These are phyloP conservation scores for Pseudogymnoascus sp. DNA, from an alignment of 2,329 filamentous ascomycete species.

Conservation along the genomic window DNA sequence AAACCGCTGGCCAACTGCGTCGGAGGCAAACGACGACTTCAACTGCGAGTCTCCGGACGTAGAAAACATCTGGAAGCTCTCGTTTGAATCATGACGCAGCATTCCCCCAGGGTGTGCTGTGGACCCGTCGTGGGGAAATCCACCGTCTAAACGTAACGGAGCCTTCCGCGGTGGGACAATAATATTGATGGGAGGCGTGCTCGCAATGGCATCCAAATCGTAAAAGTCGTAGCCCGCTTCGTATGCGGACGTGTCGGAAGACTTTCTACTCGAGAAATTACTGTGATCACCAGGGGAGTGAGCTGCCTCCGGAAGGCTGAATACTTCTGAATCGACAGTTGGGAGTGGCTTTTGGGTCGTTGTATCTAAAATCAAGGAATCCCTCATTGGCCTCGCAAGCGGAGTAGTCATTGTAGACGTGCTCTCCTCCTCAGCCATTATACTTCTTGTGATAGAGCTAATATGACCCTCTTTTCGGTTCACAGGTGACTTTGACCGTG, in stretches of 20 bases:
- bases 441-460: slow-evolving; percentile 15
- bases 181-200: slow-evolving; percentile 42
- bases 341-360: slow-evolving; percentile 19
- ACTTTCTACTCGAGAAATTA: not conserved
- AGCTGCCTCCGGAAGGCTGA: slow-evolving; percentile 22
- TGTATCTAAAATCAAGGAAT: slow-evolving; percentile 18
- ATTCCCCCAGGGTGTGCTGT: slow-evolving; percentile 25
- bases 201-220: slow-evolving; percentile 44
- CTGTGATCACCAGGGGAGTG: slow-evolving; percentile 11
- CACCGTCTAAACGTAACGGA: slow-evolving; percentile 15
- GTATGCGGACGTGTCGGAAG: not conserved
- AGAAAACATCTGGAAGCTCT: slow-evolving; percentile 53
- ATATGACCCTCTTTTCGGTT: slow-evolving; percentile 12
- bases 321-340: slow-evolving; percentile 24
- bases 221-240: slow-evolving; percentile 58
- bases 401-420: slow-evolving; percentile 56
- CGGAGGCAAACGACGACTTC: not conserved
- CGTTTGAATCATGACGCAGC: slow-evolving; percentile 46
- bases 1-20: not conserved
- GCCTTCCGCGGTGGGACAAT: slow-evolving; percentile 17
- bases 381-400: slow-evolving; percentile 42
- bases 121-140: slow-evolving; percentile 21
- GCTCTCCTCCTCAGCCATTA: slow-evolving; percentile 41
- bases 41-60: slow-evolving; percentile 40
- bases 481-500: slow-evolving; percentile 11